Conservation (phyloP, 2,329 filamentous ascomycete species). For the Aspergillus sp. region DNA sequence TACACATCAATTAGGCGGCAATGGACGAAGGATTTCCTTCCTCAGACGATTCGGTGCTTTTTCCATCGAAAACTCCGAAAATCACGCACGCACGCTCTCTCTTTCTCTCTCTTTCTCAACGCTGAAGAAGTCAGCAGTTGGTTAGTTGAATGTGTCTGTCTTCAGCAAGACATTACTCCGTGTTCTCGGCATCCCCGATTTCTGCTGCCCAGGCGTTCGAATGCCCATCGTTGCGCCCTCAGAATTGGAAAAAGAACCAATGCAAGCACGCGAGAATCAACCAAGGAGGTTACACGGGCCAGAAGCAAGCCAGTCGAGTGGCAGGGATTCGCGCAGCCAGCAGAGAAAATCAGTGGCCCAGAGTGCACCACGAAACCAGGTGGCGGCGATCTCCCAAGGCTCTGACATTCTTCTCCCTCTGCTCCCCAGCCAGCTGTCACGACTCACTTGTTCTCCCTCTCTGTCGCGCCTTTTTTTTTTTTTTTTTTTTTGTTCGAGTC, state of each 20-base stretch:
- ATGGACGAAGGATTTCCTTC: background rate
- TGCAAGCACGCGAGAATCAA: conserved; percentile 24
- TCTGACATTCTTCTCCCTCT: background rate
- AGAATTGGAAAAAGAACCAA: conserved; percentile 5
- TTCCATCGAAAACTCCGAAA: background rate
- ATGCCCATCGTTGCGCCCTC: background rate
- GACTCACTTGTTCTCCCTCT: background rate
- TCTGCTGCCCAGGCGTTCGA: background rate
- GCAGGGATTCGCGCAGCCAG: conserved; percentile 22
- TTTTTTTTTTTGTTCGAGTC: background rate
- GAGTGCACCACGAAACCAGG: conserved; percentile 23
- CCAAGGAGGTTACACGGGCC: conserved; percentile 20
- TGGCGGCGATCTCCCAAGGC: conserved; percentile 14
- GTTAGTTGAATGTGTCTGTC: no score
- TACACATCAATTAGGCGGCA: background rate
- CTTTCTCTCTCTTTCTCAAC: background rate
- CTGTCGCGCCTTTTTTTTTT: background rate
- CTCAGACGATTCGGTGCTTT: background rate
- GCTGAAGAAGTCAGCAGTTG: background rate
- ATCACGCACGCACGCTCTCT: background rate
- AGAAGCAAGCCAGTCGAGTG: conserved; percentile 2
- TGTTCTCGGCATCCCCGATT: background rate
- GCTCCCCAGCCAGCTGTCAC: conserved; percentile 1
- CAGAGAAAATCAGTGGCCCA: conserved; percentile 22
- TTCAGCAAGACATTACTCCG: background rate